Conservation (phyloP, 2,329 filamentous ascomycete genomes). For the Thielaviopsis musarum region DNA sequence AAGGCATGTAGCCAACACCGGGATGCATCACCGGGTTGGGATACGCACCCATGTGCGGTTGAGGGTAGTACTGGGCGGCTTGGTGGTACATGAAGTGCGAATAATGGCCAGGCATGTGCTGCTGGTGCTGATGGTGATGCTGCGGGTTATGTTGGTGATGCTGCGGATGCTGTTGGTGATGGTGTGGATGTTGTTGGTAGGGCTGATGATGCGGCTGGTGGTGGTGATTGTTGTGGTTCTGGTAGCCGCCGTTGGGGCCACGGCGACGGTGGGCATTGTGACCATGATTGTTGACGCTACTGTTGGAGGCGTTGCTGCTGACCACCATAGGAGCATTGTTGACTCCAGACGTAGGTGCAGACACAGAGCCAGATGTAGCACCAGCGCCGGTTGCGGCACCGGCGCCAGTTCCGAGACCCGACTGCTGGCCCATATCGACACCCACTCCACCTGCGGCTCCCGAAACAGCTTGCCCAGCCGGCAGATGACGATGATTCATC, state of each 20-base stretch:
- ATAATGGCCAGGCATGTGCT: slow-evolving; percentile 2
- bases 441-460: slow-evolving; percentile 18
- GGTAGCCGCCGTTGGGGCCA: slow-evolving; percentile 22
- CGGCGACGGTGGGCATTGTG: slow-evolving; percentile 19
- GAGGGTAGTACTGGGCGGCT: slow-evolving; percentile 20
- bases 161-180: slow-evolving; percentile 15
- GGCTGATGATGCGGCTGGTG: slow-evolving; percentile 16
- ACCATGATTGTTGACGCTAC: slow-evolving; percentile 16
- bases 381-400: neutral
- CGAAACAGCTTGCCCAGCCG: slow-evolving; percentile 53
- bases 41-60: slow-evolving; percentile 19
- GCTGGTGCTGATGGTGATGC: slow-evolving; percentile 18
- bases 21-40: slow-evolving; percentile 25
- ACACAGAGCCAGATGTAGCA: neutral
- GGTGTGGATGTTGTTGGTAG: slow-evolving; percentile 17
- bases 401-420: slow-evolving; percentile 12
- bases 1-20: slow-evolving; percentile 28
- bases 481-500: slow-evolving; percentile 64
- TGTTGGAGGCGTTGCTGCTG: neutral
- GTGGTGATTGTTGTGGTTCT: slow-evolving; percentile 17
- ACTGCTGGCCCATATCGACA: slow-evolving; percentile 13
- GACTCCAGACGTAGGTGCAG: neutral
- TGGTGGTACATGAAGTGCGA: slow-evolving; percentile 10
- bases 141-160: slow-evolving; percentile 18
- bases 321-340: neutral